Evolutionary conservation across 805 yeast genomes (phyloP), one percentile per base, ranked within the genome.

Genomic region (Nakazawaea holstii): DNA sequence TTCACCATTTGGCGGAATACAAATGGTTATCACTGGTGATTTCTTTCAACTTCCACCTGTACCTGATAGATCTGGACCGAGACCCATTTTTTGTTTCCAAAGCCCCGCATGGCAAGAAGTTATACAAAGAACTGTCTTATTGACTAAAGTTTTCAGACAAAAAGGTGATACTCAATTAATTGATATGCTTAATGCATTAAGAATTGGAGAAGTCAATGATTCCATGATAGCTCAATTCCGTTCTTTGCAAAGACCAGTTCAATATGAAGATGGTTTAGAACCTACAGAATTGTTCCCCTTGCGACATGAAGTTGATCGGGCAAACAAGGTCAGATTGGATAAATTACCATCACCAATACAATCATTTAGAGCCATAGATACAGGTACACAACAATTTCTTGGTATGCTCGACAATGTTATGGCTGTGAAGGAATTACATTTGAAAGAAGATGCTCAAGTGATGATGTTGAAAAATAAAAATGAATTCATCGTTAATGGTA

Each of bases 31-130:
- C 32, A 85, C 95, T 4, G 99, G 99, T n/a, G 99, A 94, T 66
- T 91, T 92, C 61, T 91, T 85, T 64, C 99, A 94, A 66, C 71
- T 94, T 39, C 99, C 99, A 1, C 99, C 99, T 0, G 95, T 94
- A 6, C 69, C 74, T 9, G 71, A 71, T 39, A 70, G 67, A 37
- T 65, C 60, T 17, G 64, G 63, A 0, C 58, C 58, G 26, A 59
- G 52, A 36, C 60, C 72, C 0, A 61, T 64, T 24, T 94, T 84
- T 59, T 84, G 96, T 50, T 94, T 94, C 58, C 86, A 90, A 57
- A 74, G 89, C 8, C 60, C 68, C 2, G 66, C 80, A 26, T 94
- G 99, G 99, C 65, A 64, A 14, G 64, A 64, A 28, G 76, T 80
- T 6, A 73, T 94, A 39, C 66, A 76, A 8, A 74, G 77, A 49